Evolutionary conservation across 1,284 basidiomycete species (phyloP).

Genomic region (Apiotrichum sp.): DNA sequence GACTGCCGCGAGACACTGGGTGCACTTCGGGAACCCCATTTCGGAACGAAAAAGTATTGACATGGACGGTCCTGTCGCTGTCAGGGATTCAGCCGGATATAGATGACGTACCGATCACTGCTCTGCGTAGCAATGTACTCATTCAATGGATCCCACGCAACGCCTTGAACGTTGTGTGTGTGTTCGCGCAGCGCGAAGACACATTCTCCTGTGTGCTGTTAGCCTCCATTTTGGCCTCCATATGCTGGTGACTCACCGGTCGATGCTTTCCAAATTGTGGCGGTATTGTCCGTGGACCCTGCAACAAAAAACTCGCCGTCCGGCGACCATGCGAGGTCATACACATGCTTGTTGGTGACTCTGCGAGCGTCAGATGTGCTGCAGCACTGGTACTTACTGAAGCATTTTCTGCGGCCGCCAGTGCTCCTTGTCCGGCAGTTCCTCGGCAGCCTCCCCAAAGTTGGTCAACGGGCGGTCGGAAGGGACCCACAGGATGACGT

Average conservation of each 20-base stretch:
- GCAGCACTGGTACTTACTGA: constrained; percentile 52
- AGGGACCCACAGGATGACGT: constrained; percentile 92
- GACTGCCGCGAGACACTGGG: constrained; percentile 43
- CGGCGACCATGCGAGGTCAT: constrained; percentile 96
- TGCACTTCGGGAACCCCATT: constrained; percentile 77
- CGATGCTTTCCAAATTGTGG: constrained; percentile 49
- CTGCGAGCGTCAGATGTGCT: constrained; percentile 21
- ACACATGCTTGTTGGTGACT: constrained; percentile 82
- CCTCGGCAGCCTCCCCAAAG: constrained; percentile 76
- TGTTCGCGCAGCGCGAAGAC: constrained; percentile 58
- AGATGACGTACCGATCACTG: constrained; percentile 61
- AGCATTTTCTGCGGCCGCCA: constrained; percentile 90
- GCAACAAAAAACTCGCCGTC: constrained; percentile 88
- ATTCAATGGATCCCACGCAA: constrained; percentile 92
- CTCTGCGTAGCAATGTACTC: constrained; percentile 93
- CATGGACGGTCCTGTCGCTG: constrained; percentile 63
- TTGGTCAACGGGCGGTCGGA: constrained; percentile 65
- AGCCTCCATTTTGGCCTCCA: neutral
- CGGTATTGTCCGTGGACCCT: constrained; percentile 93
- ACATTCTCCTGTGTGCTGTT: constrained; percentile 34
- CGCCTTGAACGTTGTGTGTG: constrained; percentile 89
- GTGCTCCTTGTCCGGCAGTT: constrained; percentile 84
- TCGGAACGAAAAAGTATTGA: constrained; percentile 71
- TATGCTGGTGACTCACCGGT: constrained; percentile 28
- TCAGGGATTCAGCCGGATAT: constrained; percentile 6